Percentiles rank a stretch among this genome's conserved stretches.
Conservation (phyloP, 1,284 basidiomycete genomes). For the Sanghuangporus baumii region DNA sequence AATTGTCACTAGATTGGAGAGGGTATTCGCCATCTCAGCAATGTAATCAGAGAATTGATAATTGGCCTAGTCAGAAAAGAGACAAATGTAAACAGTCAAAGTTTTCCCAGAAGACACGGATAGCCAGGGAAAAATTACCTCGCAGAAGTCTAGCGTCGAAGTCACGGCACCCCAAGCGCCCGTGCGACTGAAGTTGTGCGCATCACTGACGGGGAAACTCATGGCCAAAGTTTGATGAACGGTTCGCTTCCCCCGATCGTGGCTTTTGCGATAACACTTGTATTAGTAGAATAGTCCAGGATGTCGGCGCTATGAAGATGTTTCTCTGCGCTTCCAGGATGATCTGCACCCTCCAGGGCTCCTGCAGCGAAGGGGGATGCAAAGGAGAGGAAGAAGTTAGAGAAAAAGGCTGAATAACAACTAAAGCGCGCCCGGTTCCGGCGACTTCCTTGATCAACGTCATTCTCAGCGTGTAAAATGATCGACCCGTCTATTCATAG, state of each 20-base stretch:
- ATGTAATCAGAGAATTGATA: constrained; percentile 67
- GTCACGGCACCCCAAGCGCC: constrained; percentile 61
- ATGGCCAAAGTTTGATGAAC: constrained; percentile 1
- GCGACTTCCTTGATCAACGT: too few species aligned
- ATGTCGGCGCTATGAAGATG: not conserved
- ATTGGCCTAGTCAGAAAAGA: constrained; percentile 41
- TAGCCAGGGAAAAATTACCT: constrained; percentile 36
- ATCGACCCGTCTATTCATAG: too few species aligned
- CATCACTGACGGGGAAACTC: constrained; percentile 8
- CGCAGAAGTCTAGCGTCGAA: constrained; percentile 67
- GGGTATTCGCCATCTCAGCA: constrained; percentile 60
- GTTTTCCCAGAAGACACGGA: not conserved
- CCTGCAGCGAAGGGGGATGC: not conserved
- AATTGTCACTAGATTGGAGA: constrained; percentile 58
- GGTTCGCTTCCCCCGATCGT: not conserved
- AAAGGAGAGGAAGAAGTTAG: not conserved
- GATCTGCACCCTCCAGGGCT: not conserved
- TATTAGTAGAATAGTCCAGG: not conserved
- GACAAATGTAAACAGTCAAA: constrained; percentile 1
- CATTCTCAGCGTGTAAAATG: too few species aligned
- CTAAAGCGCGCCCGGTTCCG: too few species aligned
- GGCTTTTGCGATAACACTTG: not conserved
- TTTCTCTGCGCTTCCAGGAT: not conserved
- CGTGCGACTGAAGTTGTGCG: constrained; percentile 13
- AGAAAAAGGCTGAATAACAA: not conserved